Base-by-base conservation (phyloP, 2,329 filamentous ascomycete genomes). In the Curvularia spicifera region DNA sequence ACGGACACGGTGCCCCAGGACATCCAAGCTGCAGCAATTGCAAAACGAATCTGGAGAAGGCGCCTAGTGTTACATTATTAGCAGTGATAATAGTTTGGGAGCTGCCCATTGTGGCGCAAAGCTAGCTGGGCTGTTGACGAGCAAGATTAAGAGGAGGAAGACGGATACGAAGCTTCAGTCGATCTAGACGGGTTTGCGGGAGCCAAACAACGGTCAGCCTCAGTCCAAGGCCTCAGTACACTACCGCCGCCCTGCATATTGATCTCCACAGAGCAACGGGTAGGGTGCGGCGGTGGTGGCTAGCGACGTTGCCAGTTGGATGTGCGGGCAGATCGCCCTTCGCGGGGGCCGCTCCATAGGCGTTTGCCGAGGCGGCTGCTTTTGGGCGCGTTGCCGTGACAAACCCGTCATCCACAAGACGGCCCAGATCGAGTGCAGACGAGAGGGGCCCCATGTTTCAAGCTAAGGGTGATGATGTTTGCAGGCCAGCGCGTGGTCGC, bases 161-260 rank as follows among this genome's bases (percentile, higher is more conserved):
- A 37, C 15, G 35, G 35, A 37, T 18, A 37, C 35, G 15, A 37
- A 15, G 33, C 12, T 15, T 12, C 33, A 35, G 35, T 15, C 13
- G 35, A 37, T 18, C 15, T 2, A 18, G n/a, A 18, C 35, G 35
- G 35, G 35, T 8, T 37, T 37, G 35, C 35, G 15, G 35, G 5
- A 15, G 13, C 24, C 13, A 28, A 24, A 28, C 42, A 26, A 26
- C 42, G 42, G 42, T 13, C 15, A 44, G 20, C 15, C 42, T 26
- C 15, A 28, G 10, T 28, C 42, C 13, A 28, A 28, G 13, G 13
- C 13, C 24, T 44, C 8, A 44, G 12, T 28, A 44, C 43, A 39
- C 29, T 37, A 49, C 20, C 22, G 31, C 13, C 39, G 52, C 57
- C 60, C 57, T 61, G 60, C 60, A 63, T 63, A 31, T 61, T 58